A percentile compares a stretch with the other conserved stretches of the same genome.
Conservation (phyloP, 2,329 filamentous ascomycete genomes). For the Curvularia sp. region DNA sequence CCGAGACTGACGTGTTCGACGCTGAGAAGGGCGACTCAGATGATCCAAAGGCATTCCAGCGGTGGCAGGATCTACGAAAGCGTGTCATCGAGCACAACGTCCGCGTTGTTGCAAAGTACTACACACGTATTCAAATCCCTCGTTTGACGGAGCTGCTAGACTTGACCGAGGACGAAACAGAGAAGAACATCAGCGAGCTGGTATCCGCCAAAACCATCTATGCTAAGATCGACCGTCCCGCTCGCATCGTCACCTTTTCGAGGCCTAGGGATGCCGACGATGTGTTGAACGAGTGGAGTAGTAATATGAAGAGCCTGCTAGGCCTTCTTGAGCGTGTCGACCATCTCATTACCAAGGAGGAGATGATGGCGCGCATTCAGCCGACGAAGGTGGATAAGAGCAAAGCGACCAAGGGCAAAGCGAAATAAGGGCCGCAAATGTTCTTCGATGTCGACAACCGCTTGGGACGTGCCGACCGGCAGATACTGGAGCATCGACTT, state of each 20-base stretch:
- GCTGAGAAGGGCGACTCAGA: conserved; percentile 66
- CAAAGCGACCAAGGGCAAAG: conserved; percentile 49
- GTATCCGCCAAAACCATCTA: conserved; percentile 98
- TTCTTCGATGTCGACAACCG: conserved; percentile 18
- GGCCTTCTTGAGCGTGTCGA: conserved; percentile 90
- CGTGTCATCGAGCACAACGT: conserved; percentile 99
- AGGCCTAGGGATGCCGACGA: conserved; percentile 95
- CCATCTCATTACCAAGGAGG: conserved; percentile 98
- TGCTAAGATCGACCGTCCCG: conserved; percentile 94
- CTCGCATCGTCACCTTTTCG: conserved; percentile 89
- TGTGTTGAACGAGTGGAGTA: conserved; percentile 97
- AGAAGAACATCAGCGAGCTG: conserved; percentile 97
- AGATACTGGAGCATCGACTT: not conserved
- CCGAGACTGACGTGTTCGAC: conserved; percentile 88
- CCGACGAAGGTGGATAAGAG: conserved; percentile 61
- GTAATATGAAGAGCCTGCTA: conserved; percentile 93
- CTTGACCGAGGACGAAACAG: conserved; percentile 91
- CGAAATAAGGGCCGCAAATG: conserved; percentile 27
- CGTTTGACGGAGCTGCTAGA: conserved; percentile 91
- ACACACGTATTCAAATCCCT: conserved; percentile 93
- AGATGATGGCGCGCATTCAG: conserved; percentile 99
- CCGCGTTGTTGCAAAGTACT: conserved; percentile 96
- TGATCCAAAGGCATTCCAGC: conserved; percentile 80
- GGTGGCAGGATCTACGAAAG: conserved; percentile 96
- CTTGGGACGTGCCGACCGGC: conserved; percentile 8